A percentile compares a stretch with the other conserved stretches of the same genome.
These are phyloP conservation scores for Pythium aquatile DNA, from an alignment of 352 stramenopile genomes.

Conservation along the genomic window DNA sequence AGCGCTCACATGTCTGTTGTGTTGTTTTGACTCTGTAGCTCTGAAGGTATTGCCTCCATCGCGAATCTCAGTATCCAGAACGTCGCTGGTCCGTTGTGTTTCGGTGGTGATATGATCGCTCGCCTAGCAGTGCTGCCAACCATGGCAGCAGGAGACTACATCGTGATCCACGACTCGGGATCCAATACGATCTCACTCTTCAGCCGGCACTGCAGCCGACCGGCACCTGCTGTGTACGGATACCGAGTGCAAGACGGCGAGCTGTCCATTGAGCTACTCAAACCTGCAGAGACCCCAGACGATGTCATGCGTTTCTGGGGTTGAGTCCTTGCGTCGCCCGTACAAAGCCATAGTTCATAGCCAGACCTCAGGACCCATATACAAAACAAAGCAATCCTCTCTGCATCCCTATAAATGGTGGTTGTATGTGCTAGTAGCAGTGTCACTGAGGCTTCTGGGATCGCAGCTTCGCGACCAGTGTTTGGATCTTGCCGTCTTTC, in stretches of 20 bases:
- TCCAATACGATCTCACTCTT: slow-evolving; percentile 89
- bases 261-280: slow-evolving; percentile 65
- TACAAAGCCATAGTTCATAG: slow-evolving; percentile 2
- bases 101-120: slow-evolving; percentile 89
- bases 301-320: slow-evolving; percentile 82
- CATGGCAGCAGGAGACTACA: slow-evolving; percentile 71
- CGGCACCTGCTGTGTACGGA: slow-evolving; percentile 77
- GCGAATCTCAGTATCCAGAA: slow-evolving; percentile 54
- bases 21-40: slow-evolving; percentile 29
- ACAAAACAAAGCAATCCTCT: background rate
- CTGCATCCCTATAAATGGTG: background rate
- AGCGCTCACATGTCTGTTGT: slow-evolving; percentile 2
- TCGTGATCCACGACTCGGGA: slow-evolving; percentile 87
- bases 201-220: slow-evolving; percentile 84
- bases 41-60: slow-evolving; percentile 43
- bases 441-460: slow-evolving; percentile 57
- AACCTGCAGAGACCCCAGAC: slow-evolving; percentile 69
- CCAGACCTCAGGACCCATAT: background rate
- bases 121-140: slow-evolving; percentile 50
- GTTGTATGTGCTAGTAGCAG: background rate
- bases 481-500: slow-evolving; percentile 94
- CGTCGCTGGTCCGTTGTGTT: slow-evolving; percentile 91
- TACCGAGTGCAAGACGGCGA: slow-evolving; percentile 54
- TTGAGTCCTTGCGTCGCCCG: slow-evolving; percentile 19
- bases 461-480: slow-evolving; percentile 81